Conservation (phyloP, 2,329 filamentous ascomycete species). For the Conoideocrella luteorostrata region DNA sequence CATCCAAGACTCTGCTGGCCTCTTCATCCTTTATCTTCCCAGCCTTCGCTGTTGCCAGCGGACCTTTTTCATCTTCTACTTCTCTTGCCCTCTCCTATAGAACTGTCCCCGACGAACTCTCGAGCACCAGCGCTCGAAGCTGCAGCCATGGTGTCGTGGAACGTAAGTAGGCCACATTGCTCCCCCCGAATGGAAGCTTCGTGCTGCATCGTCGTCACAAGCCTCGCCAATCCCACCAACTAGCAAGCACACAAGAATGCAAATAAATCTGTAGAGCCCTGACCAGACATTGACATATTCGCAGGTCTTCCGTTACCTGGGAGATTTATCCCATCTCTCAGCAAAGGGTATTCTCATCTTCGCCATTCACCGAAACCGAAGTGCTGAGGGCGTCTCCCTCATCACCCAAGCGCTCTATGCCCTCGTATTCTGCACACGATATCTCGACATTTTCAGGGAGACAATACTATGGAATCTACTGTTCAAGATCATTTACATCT, state of each 20-base stretch:
- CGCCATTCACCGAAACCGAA: constrained; percentile 82
- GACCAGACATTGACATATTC: not conserved
- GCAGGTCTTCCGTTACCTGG: constrained; percentile 67
- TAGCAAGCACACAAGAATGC: not conserved
- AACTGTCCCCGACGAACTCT: not conserved
- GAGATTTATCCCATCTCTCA: constrained; percentile 74
- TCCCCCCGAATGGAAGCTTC: too few relatives aligned
- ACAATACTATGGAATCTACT: constrained; percentile 61
- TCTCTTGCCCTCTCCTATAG: not conserved
- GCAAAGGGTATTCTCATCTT: constrained; percentile 89
- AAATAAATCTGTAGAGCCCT: not conserved
- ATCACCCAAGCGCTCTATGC: constrained; percentile 87
- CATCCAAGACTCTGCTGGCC: not conserved
- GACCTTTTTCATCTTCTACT: not conserved
- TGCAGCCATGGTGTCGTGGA: constrained; percentile 33
- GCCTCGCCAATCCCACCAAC: not conserved
- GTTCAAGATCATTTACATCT: constrained; percentile 86
- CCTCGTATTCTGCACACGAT: constrained; percentile 77
- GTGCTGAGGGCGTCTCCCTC: constrained; percentile 85
- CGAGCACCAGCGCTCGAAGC: constrained; percentile 10
- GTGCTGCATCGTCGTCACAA: not conserved
- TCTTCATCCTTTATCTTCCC: not conserved
- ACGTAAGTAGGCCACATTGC: constrained; percentile 24
- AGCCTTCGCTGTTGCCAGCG: not conserved
- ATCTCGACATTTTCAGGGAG: constrained; percentile 71